These are phyloP conservation scores for Fusarium penzigii DNA, from an alignment of 2,329 filamentous ascomycete species.

Conservation along the genomic window DNA sequence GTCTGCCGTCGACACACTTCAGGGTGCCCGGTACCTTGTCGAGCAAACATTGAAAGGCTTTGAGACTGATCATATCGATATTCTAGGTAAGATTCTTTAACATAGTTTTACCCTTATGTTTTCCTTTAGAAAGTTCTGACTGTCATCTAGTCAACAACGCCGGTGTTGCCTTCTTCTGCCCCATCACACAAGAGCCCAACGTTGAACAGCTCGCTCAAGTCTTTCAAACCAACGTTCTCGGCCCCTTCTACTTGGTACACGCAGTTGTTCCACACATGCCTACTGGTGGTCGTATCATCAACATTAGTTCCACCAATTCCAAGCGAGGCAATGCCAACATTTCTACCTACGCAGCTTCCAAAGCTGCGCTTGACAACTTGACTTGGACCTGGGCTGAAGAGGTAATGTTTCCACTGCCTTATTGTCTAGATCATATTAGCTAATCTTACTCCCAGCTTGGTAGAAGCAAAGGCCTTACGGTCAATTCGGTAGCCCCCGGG, in stretches of 20 bases:
- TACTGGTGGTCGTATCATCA: constrained; percentile 29
- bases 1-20: constrained; percentile 32
- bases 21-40: constrained; percentile 36
- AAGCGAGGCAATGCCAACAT: constrained; percentile 15
- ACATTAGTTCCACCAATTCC: constrained; percentile 22
- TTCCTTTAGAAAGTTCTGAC: too few relatives aligned
- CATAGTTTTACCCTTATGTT: too few relatives aligned
- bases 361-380: constrained; percentile 39
- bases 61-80: constrained; percentile 39
- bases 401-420: too few relatives aligned
- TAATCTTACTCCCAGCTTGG: constrained; percentile 30
- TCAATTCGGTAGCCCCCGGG: constrained; percentile 45
- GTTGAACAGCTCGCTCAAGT: constrained; percentile 27
- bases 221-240: constrained; percentile 37
- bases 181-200: constrained; percentile 22
- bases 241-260: constrained; percentile 38
- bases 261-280: constrained; percentile 39
- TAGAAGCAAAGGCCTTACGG: constrained; percentile 40
- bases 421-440: too few relatives aligned
- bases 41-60: constrained; percentile 37
- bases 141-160: constrained; percentile 48
- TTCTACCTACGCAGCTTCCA: constrained; percentile 23
- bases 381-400: constrained; percentile 37
- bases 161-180: constrained; percentile 20
- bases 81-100: constrained; percentile 40